Percentiles rank a stretch among this genome's conserved stretches.
Evolutionary conservation across 805 yeast genomes (phyloP).

Genomic region (Candida ortonii): DNA sequence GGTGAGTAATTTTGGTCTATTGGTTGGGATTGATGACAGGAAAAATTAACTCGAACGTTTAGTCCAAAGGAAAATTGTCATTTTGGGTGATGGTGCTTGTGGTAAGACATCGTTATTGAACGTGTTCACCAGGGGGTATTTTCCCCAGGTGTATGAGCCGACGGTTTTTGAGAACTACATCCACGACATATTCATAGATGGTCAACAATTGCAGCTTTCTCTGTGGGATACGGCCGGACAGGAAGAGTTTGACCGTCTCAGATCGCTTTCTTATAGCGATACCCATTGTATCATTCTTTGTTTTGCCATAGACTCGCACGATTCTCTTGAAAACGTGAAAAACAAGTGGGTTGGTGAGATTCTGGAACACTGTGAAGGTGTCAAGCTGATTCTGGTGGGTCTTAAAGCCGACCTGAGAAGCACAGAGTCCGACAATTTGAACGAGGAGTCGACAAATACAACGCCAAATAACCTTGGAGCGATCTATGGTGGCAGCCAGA

Average conservation of each 20-base stretch:
- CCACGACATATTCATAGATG: conserved; percentile 94
- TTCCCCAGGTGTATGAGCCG: conserved; percentile 97
- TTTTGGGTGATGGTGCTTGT: conserved; percentile 97
- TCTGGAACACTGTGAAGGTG: conserved; percentile 96
- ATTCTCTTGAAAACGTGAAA: conserved; percentile 91
- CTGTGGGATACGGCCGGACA: conserved; percentile 99
- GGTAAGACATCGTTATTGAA: conserved; percentile 94
- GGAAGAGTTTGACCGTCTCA: conserved; percentile 92
- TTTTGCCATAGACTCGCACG: conserved; percentile 90
- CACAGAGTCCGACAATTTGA: conserved; percentile 41
- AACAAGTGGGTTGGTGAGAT: conserved; percentile 97
- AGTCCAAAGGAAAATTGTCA: conserved; percentile 90
- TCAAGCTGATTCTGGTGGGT: conserved; percentile 88
- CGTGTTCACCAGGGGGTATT: conserved; percentile 95
- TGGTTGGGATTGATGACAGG: too few relatives aligned
- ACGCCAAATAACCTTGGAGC: conserved; percentile 15
- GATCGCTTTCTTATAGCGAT: conserved; percentile 90
- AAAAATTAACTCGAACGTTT: conserved; percentile 13
- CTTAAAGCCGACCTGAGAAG: conserved; percentile 89
- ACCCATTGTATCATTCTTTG: conserved; percentile 97
- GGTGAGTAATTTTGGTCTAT: conserved; percentile 23
- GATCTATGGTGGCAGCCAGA: conserved; percentile 27
- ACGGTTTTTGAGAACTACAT: conserved; percentile 97
- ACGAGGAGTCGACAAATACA: conserved; percentile 28
- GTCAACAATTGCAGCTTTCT: conserved; percentile 86